Conservation (phyloP, 106 monocot genomes). For the Cymbidium sinense region DNA sequence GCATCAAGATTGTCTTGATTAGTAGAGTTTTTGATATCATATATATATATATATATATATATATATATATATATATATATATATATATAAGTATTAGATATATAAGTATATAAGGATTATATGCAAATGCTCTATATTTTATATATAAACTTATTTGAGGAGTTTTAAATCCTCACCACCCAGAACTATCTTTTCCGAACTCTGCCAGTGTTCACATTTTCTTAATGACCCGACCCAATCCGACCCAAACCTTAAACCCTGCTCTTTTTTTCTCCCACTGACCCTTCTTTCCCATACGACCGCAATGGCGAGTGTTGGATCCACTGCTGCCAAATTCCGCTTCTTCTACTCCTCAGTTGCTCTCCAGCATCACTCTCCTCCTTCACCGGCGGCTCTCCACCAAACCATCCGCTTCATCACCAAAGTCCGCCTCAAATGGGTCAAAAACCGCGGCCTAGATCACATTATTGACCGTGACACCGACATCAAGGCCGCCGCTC, state of each 20-base stretch:
- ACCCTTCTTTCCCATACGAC: not conserved
- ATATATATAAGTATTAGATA: no score
- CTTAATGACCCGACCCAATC: no score
- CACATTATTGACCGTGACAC: slow-evolving; percentile 97
- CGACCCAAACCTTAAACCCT: not conserved
- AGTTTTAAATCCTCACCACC: no score
- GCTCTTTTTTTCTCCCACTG: not conserved
- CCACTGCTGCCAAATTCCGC: not conserved
- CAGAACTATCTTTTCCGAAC: no score
- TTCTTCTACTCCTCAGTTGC: not conserved
- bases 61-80: no score
- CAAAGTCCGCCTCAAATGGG: slow-evolving; percentile 87
- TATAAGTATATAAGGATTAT: no score
- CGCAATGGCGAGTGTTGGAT: not conserved
- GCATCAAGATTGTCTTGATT: no score
- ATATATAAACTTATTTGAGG: no score
- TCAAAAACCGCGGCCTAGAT: slow-evolving; percentile 79
- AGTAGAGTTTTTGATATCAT: no score
- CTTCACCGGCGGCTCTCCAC: not conserved
- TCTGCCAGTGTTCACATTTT: no score
- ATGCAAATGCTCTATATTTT: no score
- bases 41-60: no score
- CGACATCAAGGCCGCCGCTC: slow-evolving; percentile 59
- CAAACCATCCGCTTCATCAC: not conserved
- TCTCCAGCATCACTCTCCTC: not conserved